Percentiles rank a stretch among this genome's conserved stretches.
Evolutionary conservation across 2,329 filamentous ascomycete species (phyloP).

Genomic region (Aspergillus candidus): DNA sequence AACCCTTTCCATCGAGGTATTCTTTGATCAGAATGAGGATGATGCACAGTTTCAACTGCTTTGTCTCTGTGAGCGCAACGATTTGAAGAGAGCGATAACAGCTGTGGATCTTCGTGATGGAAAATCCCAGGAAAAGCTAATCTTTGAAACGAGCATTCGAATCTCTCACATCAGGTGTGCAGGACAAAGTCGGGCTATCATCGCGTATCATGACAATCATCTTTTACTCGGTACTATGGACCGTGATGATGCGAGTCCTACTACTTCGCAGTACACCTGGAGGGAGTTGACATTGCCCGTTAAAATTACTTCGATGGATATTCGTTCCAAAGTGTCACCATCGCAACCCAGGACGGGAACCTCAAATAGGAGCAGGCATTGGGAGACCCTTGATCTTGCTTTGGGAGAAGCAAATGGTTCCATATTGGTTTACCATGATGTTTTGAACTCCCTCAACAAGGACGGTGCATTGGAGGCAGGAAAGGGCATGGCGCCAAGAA

Average conservation of each 20-base stretch:
- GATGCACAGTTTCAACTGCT: slow-evolving; percentile 31
- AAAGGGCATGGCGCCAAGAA: slow-evolving; percentile 48
- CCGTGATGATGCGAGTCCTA: slow-evolving; percentile 26
- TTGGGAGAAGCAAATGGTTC: slow-evolving; percentile 70
- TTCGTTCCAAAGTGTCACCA: slow-evolving; percentile 42
- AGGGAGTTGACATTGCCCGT: slow-evolving; percentile 52
- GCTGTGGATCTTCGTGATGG: slow-evolving; percentile 18
- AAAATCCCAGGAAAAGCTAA: slow-evolving; percentile 15
- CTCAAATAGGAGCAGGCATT: slow-evolving; percentile 21
- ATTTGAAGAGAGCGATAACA: slow-evolving; percentile 34
- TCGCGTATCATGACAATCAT: slow-evolving; percentile 36
- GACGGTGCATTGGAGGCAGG: slow-evolving; percentile 43
- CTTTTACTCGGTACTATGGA: slow-evolving; percentile 56
- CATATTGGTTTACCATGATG: slow-evolving; percentile 75
- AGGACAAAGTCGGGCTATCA: slow-evolving; percentile 27
- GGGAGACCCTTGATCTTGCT: slow-evolving; percentile 61
- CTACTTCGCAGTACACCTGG: slow-evolving; percentile 46
- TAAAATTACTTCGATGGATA: slow-evolving; percentile 61
- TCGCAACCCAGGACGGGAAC: slow-evolving; percentile 5
- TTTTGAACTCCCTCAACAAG: slow-evolving; percentile 52
- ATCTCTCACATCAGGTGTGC: slow-evolving; percentile 27
- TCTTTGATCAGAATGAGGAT: slow-evolving; percentile 15
- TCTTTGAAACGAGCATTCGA: slow-evolving; percentile 25
- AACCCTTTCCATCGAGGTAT: slow-evolving; percentile 27
- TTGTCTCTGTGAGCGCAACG: slow-evolving; percentile 32